These are phyloP conservation scores for Spergularia marina DNA, from an alignment of 148 eudicot species.

Conservation along the genomic window DNA sequence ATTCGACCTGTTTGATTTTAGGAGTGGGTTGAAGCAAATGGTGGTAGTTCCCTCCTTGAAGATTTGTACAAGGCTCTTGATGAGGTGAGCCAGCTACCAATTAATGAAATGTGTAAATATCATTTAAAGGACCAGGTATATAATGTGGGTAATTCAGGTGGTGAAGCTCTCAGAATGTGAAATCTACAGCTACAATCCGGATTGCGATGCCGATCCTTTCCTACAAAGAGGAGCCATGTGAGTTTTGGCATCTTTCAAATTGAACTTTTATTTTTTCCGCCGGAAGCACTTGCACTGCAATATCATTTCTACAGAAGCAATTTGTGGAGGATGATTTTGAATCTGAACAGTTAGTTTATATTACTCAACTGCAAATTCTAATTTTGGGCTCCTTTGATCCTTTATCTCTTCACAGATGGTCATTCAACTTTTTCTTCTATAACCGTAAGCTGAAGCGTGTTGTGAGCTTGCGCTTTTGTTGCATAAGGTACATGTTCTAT, in stretches of 20 bases:
- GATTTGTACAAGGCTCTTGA: constrained; percentile 79
- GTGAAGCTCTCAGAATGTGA: constrained; percentile 87
- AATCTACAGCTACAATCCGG: constrained; percentile 85
- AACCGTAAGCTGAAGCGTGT: constrained; percentile 87
- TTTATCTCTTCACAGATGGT: constrained; percentile 72
- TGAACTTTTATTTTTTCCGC: too few species aligned
- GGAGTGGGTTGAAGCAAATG: constrained; percentile 78
- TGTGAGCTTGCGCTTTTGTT: constrained; percentile 83
- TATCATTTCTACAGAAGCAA: too few species aligned
- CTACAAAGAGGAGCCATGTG: constrained; percentile 89
- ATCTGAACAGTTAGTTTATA: constrained; percentile 2
- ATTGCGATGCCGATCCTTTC: constrained; percentile 79
- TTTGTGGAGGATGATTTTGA: too few species aligned
- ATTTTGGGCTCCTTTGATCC: constrained; percentile 2
- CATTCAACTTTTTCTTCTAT: constrained; percentile 91
- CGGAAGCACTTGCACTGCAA: too few species aligned
- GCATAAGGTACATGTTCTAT: constrained; percentile 54
- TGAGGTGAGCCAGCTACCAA: constrained; percentile 52
- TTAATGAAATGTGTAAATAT: not conserved
- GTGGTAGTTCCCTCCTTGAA: constrained; percentile 60
- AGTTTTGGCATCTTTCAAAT: constrained; percentile 19
- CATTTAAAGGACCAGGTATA: not conserved
- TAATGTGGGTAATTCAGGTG: constrained; percentile 51
- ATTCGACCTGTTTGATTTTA: constrained; percentile 26
- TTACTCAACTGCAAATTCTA: not conserved